Conservation (phyloP, 176 grass and related monocot genomes). For the Avena eriantha region DNA sequence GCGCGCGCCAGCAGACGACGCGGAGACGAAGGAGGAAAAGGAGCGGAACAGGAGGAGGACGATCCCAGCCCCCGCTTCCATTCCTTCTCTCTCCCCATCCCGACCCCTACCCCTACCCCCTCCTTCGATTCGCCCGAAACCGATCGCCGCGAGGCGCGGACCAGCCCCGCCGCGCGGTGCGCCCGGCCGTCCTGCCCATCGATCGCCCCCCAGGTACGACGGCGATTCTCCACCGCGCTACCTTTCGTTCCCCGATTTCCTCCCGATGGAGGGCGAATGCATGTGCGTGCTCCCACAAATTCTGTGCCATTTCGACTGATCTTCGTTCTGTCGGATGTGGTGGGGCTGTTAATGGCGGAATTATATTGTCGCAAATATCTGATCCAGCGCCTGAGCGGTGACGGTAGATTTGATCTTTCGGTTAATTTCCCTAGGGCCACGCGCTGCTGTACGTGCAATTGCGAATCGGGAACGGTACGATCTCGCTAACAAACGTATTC, state of each 20-base stretch:
- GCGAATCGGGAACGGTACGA: not conserved
- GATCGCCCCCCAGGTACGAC: conserved; percentile 2
- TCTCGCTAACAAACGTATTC: not conserved
- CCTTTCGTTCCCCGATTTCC: not conserved
- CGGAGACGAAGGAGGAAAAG: conserved; percentile 42
- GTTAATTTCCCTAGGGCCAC: no score
- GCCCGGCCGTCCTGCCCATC: not conserved
- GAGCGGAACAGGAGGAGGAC: conserved; percentile 42
- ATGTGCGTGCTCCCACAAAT: not conserved
- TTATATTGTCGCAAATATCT: not conserved
- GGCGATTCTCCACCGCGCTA: not conserved
- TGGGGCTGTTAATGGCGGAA: not conserved
- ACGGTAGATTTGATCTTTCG: conserved; percentile 8
- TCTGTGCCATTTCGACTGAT: not conserved
- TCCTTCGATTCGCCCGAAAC: not conserved
- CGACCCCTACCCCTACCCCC: not conserved
- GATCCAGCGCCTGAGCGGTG: no score
- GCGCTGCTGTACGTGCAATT: not conserved
- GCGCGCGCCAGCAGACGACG: conserved; percentile 35
- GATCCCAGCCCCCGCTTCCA: not conserved
- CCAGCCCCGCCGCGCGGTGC: conserved; percentile 11
- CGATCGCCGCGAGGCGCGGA: conserved; percentile 21
- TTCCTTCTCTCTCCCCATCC: conserved; percentile 32
- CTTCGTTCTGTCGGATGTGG: not conserved
- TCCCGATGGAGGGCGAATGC: not conserved